These are phyloP conservation scores for Trichomonas tenax DNA, from an alignment of 208 protist species.

Conservation along the genomic window DNA sequence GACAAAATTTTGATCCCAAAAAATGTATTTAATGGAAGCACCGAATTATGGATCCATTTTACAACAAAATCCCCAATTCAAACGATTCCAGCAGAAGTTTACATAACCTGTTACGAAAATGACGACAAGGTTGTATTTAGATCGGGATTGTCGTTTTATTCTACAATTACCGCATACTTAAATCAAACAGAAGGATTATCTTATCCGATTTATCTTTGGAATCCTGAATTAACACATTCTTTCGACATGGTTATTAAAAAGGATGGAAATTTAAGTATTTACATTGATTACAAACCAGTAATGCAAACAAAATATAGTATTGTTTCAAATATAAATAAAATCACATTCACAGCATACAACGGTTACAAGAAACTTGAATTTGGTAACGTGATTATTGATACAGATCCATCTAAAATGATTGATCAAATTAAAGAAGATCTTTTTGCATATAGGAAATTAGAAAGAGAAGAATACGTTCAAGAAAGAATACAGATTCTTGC, in stretches of 20 bases:
- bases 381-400: background rate
- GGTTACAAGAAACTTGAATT: background rate
- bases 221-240: background rate
- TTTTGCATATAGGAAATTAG: background rate
- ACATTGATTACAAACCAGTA: background rate
- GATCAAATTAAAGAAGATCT: background rate
- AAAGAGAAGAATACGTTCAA: background rate
- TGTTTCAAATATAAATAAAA: background rate
- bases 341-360: background rate
- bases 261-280: background rate
- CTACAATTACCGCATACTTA: background rate
- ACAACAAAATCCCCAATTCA: background rate
- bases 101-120: background rate
- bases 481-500: background rate
- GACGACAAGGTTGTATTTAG: background rate
- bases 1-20: background rate
- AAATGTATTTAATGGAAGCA: background rate
- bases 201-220: background rate
- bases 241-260: background rate
- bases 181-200: background rate
- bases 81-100: background rate
- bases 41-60: background rate
- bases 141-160: background rate
- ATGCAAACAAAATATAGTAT: background rate
- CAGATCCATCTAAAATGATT: background rate